phyloP scores from a whole-genome alignment of 2,329 filamentous ascomycete species.

The Aspergillus versicolor region DNA sequence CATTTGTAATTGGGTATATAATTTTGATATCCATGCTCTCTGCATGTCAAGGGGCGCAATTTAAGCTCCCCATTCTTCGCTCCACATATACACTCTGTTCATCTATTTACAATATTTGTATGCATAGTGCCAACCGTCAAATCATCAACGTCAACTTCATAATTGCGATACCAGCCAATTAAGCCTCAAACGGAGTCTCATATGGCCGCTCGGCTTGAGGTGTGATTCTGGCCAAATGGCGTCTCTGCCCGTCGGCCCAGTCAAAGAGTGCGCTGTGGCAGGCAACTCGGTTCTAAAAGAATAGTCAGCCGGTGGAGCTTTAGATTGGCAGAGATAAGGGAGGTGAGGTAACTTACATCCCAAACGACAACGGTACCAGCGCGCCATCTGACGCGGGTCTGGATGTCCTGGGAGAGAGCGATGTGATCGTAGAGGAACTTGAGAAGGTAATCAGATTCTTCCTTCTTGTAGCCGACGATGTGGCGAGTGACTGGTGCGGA shows the following conservation, averaged over 20 bases:
- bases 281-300: conserved; percentile 65
- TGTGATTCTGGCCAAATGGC: conserved; percentile 78
- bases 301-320: neutral
- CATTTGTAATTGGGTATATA: neutral
- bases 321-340: neutral
- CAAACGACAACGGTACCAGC: conserved; percentile 79
- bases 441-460: conserved; percentile 75
- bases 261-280: conserved; percentile 77
- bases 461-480: conserved; percentile 81
- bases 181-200: conserved; percentile 62
- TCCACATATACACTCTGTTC: neutral
- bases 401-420: conserved; percentile 69
- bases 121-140: neutral
- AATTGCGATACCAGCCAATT: neutral
- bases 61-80: neutral
- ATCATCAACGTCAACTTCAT: neutral
- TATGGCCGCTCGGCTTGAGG: conserved; percentile 77
- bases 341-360: conserved; percentile 55
- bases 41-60: neutral
- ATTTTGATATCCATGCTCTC: neutral
- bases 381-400: conserved; percentile 74
- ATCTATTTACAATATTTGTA: neutral
- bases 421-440: conserved; percentile 78
- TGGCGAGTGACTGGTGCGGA: conserved; percentile 65
- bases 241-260: conserved; percentile 74